A percentile compares a stretch with the other conserved stretches of the same genome.
Conservation (phyloP, 768 basidiomycete species). For the Lactarius hatsudake region DNA sequence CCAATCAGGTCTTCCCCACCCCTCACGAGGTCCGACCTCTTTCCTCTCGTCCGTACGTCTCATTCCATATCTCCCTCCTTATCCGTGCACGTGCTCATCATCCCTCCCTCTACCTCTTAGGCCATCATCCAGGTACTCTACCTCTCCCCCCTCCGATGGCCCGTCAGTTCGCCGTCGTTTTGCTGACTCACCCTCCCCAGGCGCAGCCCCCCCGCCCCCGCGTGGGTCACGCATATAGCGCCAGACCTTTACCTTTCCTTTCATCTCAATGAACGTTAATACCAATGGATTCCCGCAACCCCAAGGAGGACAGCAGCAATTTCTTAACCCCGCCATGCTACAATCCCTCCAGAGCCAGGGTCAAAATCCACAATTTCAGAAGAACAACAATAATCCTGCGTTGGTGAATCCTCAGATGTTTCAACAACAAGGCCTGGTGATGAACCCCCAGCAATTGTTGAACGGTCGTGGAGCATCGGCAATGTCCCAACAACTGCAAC, state of each 20-base stretch:
- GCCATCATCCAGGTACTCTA: constrained; percentile 12
- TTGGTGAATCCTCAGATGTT: constrained; percentile 24
- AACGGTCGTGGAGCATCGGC: constrained; percentile 20
- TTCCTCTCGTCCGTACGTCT: not conserved
- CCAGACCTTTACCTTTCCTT: not conserved
- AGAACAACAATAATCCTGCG: constrained; percentile 23
- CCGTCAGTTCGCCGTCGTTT: not conserved
- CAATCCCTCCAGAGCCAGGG: constrained; percentile 23
- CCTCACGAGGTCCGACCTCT: constrained; percentile 12
- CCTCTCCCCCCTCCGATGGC: constrained; percentile 8
- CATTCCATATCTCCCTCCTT: not conserved
- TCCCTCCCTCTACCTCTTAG: constrained; percentile 5
- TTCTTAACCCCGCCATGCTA: constrained; percentile 20
- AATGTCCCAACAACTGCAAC: constrained; percentile 26
- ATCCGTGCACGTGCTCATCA: constrained; percentile 23
- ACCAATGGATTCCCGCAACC: constrained; percentile 24
- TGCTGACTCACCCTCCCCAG: constrained; percentile 13
- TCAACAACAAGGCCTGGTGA: constrained; percentile 21
- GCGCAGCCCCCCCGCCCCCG: constrained; percentile 5
- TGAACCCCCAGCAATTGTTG: constrained; percentile 25
- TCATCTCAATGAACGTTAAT: constrained; percentile 24
- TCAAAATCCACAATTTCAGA: constrained; percentile 25
- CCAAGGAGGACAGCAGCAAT: constrained; percentile 24
- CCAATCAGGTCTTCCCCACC: constrained; percentile 19
- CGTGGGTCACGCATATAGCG: constrained; percentile 14